Evolutionary conservation across 257 asterid genomes (phyloP), one percentile per base, ranked within the genome.

Genomic region (Przewalskia tangutica): DNA sequence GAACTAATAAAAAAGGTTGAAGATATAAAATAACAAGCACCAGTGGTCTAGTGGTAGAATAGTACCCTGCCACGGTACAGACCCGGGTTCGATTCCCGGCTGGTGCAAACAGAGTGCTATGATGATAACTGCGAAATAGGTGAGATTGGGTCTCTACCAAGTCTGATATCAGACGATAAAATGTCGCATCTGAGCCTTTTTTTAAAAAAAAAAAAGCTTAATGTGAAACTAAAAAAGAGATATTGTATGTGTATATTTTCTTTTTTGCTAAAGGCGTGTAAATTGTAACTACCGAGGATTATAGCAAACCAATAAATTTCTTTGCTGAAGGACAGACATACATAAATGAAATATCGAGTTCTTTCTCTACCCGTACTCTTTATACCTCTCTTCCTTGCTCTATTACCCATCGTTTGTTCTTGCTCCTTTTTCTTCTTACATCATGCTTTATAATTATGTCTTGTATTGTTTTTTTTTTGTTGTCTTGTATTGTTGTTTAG

Each of bases 11-110:
- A 1, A 13, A 11, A 51, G 1, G 2, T 12, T 51, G 50, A 1
- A 16, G 0, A 0, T 0, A 2, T 0, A 1, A 3, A n/a, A 1
- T 38, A 56, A 0, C 0, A 1, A 48, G 97, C 97, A 89, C 92
- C 90, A 91, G 92, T 89, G 93, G 97, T 90, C 95, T 90, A 90
- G 95, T 93, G 97, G 97, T 91, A 90, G 95, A 91, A 89, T 91
- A 93, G 90, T 93, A 90, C 91, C 90, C 92, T 90, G 93, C 93
- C 96, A 93, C 93, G 90, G 92, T 93, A 90, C 92, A 93, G 92
- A 89, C 93, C 44, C 23, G 20, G 79, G 42, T 73, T 48, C 23
- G 14, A 48, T 73, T 73, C 44, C 44, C 60, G 14, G 23, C 68
- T 77, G 81, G 81, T 77, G 81, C 81, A 77, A 0, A 0, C 0